Evolutionary conservation across 2,329 filamentous ascomycete species (phyloP).

Genomic region (Corinectria fuckeliana): DNA sequence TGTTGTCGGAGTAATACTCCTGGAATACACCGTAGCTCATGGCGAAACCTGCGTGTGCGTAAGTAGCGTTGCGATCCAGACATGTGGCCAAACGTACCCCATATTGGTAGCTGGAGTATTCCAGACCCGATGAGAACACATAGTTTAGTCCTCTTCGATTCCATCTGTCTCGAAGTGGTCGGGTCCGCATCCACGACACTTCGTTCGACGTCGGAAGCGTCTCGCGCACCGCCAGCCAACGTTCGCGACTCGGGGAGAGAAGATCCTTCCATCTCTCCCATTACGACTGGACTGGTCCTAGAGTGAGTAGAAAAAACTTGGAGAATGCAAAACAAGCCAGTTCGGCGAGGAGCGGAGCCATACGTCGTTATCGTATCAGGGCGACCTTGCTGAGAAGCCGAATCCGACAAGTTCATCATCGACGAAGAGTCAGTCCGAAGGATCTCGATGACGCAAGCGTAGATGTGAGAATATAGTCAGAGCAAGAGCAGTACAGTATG

Average conservation of each 20-base stretch:
- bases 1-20: constrained; percentile 22
- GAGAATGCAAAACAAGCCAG: neutral
- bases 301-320: neutral
- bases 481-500: neutral
- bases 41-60: constrained; percentile 16
- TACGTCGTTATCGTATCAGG: neutral
- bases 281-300: neutral
- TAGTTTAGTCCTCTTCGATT: neutral
- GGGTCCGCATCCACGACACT: neutral
- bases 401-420: neutral
- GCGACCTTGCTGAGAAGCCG: neutral
- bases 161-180: neutral
- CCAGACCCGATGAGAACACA: neutral
- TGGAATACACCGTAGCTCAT: constrained; percentile 30
- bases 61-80: neutral
- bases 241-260: neutral
- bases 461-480: neutral
- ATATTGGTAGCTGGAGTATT: constrained; percentile 13
- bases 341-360: neutral
- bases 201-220: neutral
- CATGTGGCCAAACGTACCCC: neutral
- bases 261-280: neutral
- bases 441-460: neutral
- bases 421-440: neutral
- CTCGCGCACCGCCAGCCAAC: neutral